Evolutionary conservation across 2,329 filamentous ascomycete genomes (phyloP), one percentile per base, ranked within the genome.

Genomic region (Pleurostoma richardsiae): DNA sequence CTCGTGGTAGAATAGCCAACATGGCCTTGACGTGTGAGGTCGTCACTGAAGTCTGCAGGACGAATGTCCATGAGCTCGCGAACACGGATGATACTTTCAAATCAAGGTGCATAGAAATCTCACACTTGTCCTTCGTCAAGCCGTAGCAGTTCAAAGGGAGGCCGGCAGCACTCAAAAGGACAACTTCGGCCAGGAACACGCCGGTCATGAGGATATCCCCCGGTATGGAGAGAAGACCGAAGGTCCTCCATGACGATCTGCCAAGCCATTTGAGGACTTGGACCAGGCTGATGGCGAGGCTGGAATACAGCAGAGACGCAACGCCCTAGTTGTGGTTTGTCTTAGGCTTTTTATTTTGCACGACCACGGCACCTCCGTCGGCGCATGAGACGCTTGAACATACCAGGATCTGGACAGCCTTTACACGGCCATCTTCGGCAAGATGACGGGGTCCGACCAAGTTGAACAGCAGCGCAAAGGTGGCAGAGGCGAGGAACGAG

Each of bases 401-500:
- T 52, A 52, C 50, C 47, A 52, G 29, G 31, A 52, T 6, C 28
- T 45, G 44, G 11, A 52, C 45, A 28, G 28, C 40, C n/a, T 41
- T 49, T 47, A 50, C 45, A 10, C 44, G 47, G 26, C 33, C 41
- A 30, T 42, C 45, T 26, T 44, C 47, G 5, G 44, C 47, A 1
- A 52, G 44, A 11, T 40, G 33, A 29, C 43, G 49, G 4, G 29
- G 44, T 41, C 45, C 44, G 19, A 49, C 45, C 30, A 49, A 45
- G 3, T 43, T 39, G n/a, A 47, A 47, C 4, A 52, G 43, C 4
- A 52, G 31, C 30, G 40, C 45, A 38, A 52, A 50, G 39, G 50
- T 53, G 47, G 43, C 46, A 44, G 45, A 52, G 33, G 54, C 50
- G 43, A 54, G 48, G 38, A 84, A 48, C 7, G 55, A 54, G 19